Evolutionary conservation across 192 early-diverging fungal genomes (phyloP), one percentile per base, ranked within the genome.

Genomic region (Coemansia umbellata): DNA sequence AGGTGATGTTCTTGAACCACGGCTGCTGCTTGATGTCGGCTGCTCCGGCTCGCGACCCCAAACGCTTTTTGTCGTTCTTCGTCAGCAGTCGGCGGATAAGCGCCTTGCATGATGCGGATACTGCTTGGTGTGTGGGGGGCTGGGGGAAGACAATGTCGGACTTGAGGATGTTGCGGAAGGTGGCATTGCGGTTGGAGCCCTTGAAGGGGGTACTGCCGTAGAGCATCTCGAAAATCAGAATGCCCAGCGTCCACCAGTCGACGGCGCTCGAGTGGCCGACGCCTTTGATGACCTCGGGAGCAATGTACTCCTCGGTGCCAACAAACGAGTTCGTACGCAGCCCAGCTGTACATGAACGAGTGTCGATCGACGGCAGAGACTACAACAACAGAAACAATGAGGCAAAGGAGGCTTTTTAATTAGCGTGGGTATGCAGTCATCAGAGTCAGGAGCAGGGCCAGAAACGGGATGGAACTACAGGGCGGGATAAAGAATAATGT

Each of bases 211-310:
- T 99, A 23, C 81, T 87, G 13, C 91, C 90, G 73, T 80, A 97
- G 74, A 99, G 84, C 97, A 99, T 97, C 69, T 99, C 97, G 62
- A 93, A 99, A 24, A 97, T 89, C 22, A 99, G 79, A 22, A 99
- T 92, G 10, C 97, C 97, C 13, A 99, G 65, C 10, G 95, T 98
- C 97, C 97, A 99, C 93, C 95, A 99, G 78, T 99, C 97, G 9
- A 99, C 91, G 1, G 87, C 82, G 60, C 85, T 88, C 5, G 94
- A 94, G 78, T 99, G 94, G 11, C 95, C 94, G 37, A 81, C 79
- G 33, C 94, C 95, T 49, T 88, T 90, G 78, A 99, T 97, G 15
- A 99, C 93, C 69, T 99, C 96, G 32, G 96, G 96, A 17, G 96
- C 92, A 86, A 99, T 96, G 66, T 98, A 98, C 77, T 98, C 95